These are phyloP conservation scores for Saccharomyces hybrid DNA, from an alignment of 1,139 yeast species.

Conservation along the genomic window DNA sequence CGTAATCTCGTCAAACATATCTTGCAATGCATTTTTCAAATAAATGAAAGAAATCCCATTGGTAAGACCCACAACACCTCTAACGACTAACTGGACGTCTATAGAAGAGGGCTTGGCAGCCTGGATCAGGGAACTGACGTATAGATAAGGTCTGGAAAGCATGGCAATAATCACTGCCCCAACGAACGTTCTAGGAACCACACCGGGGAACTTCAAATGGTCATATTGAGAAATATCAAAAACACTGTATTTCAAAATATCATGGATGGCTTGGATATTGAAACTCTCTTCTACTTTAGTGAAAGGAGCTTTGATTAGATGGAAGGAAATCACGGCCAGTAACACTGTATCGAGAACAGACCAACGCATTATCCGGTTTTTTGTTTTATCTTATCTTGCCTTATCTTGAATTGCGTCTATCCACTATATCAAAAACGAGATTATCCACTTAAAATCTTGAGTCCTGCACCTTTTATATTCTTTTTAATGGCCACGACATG, in stretches of 20 bases:
- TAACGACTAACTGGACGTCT: conserved; percentile 42
- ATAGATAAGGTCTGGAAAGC: conserved; percentile 34
- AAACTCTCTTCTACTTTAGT: conserved; percentile 95
- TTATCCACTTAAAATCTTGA: too few relatives aligned
- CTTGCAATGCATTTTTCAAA: conserved; percentile 30
- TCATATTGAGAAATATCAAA: conserved; percentile 49
- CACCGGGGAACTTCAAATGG: conserved; percentile 78
- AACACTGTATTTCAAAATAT: conserved; percentile 59
- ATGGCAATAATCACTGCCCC: conserved; percentile 56
- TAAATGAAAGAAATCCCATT: conserved; percentile 37
- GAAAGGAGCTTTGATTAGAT: conserved; percentile 59
- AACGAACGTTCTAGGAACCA: conserved; percentile 76
- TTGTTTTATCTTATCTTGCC: too few relatives aligned
- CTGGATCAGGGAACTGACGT: conserved; percentile 12
- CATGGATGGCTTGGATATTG: conserved; percentile 84
- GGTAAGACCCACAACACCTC: conserved; percentile 48
- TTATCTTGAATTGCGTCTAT: too few relatives aligned
- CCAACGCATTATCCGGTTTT: conserved; percentile 15
- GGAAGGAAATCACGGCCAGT: conserved; percentile 35
- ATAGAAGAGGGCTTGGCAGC: conserved; percentile 30
- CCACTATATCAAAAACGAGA: too few relatives aligned
- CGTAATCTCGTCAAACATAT: conserved; percentile 10
- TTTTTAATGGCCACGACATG: not conserved
- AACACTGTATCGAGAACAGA: conserved; percentile 25
- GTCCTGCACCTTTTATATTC: too few relatives aligned